Percentiles rank a stretch among this genome's conserved stretches.
These are phyloP conservation scores for Rhizopogon vulgaris DNA, from an alignment of 768 basidiomycete genomes.

Conservation along the genomic window DNA sequence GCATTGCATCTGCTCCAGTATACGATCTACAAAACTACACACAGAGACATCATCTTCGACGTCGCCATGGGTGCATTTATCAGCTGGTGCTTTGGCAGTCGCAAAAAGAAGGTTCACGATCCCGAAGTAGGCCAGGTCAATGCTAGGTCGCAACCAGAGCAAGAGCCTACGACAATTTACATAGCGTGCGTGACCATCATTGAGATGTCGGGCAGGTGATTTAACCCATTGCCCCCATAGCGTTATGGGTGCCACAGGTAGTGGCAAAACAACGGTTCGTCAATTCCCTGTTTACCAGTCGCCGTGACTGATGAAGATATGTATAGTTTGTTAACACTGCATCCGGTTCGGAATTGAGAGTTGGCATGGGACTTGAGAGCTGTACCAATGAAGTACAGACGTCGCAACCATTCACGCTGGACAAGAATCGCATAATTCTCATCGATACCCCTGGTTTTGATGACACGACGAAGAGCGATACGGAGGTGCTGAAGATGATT, in stretches of 20 bases:
- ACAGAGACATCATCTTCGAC: not conserved
- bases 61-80: not conserved
- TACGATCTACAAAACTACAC: not conserved
- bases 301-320: not conserved
- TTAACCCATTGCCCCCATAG: slow-evolving; percentile 2
- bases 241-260: slow-evolving; percentile 14
- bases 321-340: slow-evolving; percentile 32
- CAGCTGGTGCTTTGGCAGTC: not conserved
- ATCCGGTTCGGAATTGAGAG: slow-evolving; percentile 25
- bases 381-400: slow-evolving; percentile 29
- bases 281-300: not conserved
- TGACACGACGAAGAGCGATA: slow-evolving; percentile 44
- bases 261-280: slow-evolving; percentile 13
- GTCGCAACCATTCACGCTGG: slow-evolving; percentile 18
- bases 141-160: not conserved
- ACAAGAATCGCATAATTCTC: slow-evolving; percentile 35
- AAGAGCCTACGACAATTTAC: slow-evolving; percentile 4
- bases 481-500: slow-evolving; percentile 46
- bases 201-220: not conserved
- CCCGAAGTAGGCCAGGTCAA: not conserved
- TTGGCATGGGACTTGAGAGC: slow-evolving; percentile 30
- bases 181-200: slow-evolving; percentile 7
- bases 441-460: slow-evolving; percentile 64
- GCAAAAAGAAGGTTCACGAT: not conserved
- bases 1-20: not conserved